Evolutionary conservation across 2,329 filamentous ascomycete species (phyloP).

Genomic region (Sporothrix brunneoviolacea): DNA sequence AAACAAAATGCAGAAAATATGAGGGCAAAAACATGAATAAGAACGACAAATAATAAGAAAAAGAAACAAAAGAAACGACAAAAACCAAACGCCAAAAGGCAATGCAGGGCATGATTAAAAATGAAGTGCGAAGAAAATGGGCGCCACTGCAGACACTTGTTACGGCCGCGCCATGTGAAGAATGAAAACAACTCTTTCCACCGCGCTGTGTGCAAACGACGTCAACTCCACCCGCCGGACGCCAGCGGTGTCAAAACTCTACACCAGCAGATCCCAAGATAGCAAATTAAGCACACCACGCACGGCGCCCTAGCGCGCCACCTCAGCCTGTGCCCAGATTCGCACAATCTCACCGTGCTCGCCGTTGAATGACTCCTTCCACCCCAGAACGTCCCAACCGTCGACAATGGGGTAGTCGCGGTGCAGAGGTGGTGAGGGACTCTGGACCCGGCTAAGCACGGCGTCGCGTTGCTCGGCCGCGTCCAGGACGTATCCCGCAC

Average conservation of each 20-base stretch:
- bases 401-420: slow-evolving; percentile 11
- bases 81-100: slow-evolving; percentile 14
- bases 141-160: background rate
- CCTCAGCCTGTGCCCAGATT: slow-evolving; percentile 10
- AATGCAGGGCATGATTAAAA: slow-evolving; percentile 11
- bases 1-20: background rate
- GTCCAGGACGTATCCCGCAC: background rate
- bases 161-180: background rate
- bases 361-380: slow-evolving; percentile 14
- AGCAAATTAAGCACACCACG: background rate
- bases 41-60: background rate
- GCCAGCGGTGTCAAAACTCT: too few relatives aligned
- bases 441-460: slow-evolving; percentile 13
- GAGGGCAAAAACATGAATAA: background rate
- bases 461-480: slow-evolving; percentile 7
- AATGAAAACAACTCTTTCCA: background rate
- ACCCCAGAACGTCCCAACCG: slow-evolving; percentile 19
- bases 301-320: slow-evolving; percentile 8
- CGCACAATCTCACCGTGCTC: slow-evolving; percentile 9
- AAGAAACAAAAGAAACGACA: background rate
- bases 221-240: too few relatives aligned
- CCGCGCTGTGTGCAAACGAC: too few relatives aligned
- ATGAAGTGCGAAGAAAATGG: background rate
- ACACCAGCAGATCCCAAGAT: background rate
- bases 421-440: slow-evolving; percentile 5